Evolutionary conservation across 495 filamentous ascomycete species (phyloP).

Genomic region (Tuber magnatum): DNA sequence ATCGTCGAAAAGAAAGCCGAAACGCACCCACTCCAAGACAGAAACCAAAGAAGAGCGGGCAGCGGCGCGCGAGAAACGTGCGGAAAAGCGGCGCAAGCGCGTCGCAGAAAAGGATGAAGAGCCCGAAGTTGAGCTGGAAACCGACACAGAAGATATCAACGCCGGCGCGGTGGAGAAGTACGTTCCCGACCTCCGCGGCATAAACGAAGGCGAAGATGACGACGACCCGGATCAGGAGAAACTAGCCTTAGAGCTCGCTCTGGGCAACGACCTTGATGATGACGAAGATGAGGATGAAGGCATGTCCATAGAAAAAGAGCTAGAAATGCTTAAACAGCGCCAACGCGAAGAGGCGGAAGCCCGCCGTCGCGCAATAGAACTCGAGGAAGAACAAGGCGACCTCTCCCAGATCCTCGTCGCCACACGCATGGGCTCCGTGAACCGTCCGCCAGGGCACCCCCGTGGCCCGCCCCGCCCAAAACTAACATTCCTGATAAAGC

Average conservation of each 20-base stretch:
- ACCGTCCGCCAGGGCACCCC: conserved; percentile 16
- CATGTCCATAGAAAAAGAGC: conserved; percentile 21
- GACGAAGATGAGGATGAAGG: conserved; percentile 20
- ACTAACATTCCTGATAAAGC: conserved; percentile 39
- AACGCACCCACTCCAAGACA: conserved; percentile 3
- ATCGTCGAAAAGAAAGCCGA: not conserved
- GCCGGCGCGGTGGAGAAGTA: not conserved
- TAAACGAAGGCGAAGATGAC: not conserved
- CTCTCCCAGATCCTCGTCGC: conserved; percentile 8
- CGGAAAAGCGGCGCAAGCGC: not conserved
- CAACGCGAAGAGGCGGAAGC: not conserved
- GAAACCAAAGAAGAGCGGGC: not conserved
- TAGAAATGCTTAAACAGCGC: conserved; percentile 7
- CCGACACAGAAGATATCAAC: not conserved
- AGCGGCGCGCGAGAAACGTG: not conserved
- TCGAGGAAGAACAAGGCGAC: not conserved
- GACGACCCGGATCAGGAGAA: not conserved
- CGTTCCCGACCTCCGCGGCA: not conserved
- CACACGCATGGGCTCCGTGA: conserved; percentile 19
- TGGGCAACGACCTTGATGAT: not conserved
- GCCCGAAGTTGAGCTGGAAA: not conserved
- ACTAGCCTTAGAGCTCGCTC: not conserved
- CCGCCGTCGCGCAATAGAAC: not conserved
- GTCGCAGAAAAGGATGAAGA: not conserved
- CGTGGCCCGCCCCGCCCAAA: conserved; percentile 26